Evolutionary conservation across 208 protist species (phyloP).

Genomic region (Jaenimonas drosophilae): DNA sequence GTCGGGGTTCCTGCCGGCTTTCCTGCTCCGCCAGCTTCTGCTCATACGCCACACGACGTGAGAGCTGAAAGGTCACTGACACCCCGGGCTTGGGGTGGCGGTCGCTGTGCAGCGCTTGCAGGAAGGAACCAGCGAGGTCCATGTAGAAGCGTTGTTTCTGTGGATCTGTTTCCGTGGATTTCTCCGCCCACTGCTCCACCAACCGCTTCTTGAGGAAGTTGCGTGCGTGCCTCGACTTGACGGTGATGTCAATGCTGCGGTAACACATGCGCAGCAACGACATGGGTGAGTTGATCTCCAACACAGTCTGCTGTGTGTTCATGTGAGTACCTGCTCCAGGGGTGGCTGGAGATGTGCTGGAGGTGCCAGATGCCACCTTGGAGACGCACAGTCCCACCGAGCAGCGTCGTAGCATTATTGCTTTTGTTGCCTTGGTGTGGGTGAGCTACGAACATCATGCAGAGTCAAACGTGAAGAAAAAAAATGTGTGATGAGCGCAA

Average conservation of each 20-base stretch:
- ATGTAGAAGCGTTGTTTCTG: slow-evolving; percentile 85
- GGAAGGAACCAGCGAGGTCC: slow-evolving; percentile 77
- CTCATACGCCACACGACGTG: slow-evolving; percentile 58
- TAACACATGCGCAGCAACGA: slow-evolving; percentile 87
- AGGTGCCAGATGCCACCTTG: not conserved
- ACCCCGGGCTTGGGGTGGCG: slow-evolving; percentile 64
- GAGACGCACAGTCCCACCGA: slow-evolving; percentile 1
- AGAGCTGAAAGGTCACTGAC: slow-evolving; percentile 67
- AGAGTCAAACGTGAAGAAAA: slow-evolving; percentile 3
- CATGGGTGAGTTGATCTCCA: slow-evolving; percentile 69
- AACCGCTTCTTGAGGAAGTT: slow-evolving; percentile 76
- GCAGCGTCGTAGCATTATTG: not conserved
- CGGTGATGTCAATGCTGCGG: slow-evolving; percentile 83
- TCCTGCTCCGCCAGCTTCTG: slow-evolving; percentile 47
- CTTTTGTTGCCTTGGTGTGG: slow-evolving; percentile 2
- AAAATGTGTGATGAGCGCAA: too few species aligned
- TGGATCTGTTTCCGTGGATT: slow-evolving; percentile 62
- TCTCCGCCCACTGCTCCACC: slow-evolving; percentile 64
- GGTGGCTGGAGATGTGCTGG: not conserved
- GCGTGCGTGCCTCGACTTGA: slow-evolving; percentile 80
- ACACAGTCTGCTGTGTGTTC: slow-evolving; percentile 72
- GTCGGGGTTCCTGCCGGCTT: slow-evolving; percentile 20
- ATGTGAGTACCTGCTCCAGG: slow-evolving; percentile 11
- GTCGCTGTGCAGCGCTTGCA: slow-evolving; percentile 77
- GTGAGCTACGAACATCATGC: not conserved